These are phyloP conservation scores for Chalaropsis ovoidea DNA, from an alignment of 2,329 filamentous ascomycete genomes.

Conservation along the genomic window DNA sequence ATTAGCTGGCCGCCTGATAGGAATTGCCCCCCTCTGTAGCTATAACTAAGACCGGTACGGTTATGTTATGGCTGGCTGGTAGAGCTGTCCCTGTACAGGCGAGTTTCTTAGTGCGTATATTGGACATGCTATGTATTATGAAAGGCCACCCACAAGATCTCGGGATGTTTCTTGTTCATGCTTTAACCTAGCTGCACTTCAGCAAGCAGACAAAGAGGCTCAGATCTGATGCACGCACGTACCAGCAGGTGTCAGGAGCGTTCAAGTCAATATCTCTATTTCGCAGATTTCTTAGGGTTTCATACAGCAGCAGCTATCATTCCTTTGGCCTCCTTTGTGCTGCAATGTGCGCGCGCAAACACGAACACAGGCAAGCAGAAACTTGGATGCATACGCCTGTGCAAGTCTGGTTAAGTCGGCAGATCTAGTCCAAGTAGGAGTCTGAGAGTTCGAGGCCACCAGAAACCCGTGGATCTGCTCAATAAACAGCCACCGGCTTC, in stretches of 20 bases:
- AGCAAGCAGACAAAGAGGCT: background rate
- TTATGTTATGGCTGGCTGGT: no score
- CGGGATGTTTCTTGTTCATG: constrained; percentile 1
- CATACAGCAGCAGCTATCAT: no score
- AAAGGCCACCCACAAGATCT: background rate
- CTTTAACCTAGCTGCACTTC: background rate
- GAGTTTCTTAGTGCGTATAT: no score
- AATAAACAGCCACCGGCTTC: constrained; percentile 1
- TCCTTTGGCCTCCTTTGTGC: no score
- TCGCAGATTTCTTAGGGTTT: background rate
- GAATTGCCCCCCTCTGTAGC: no score
- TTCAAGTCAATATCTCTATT: background rate
- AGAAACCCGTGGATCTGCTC: background rate
- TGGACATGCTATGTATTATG: background rate
- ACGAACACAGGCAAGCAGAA: background rate
- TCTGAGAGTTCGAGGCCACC: no score
- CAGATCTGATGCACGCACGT: background rate
- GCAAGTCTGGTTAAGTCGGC: no score
- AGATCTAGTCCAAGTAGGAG: background rate
- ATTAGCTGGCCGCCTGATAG: no score
- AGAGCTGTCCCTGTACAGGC: no score
- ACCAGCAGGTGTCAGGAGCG: background rate
- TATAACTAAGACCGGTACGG: no score
- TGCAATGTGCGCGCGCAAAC: background rate
- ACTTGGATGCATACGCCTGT: background rate